phyloP scores from a whole-genome alignment of 192 early-diverging fungal species.

The Paraglomus brasilianum region DNA sequence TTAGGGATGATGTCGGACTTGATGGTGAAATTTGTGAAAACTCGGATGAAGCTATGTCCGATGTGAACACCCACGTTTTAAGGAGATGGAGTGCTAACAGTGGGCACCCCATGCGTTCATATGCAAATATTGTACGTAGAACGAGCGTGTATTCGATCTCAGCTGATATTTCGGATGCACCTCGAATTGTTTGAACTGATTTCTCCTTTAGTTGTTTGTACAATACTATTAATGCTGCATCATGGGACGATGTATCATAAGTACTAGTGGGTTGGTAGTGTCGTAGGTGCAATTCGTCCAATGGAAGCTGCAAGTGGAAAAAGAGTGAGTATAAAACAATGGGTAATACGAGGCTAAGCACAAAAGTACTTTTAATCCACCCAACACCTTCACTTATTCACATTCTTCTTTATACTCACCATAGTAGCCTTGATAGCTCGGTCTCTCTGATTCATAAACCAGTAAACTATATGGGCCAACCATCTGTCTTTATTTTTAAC shows the following conservation, averaged over 20 bases:
- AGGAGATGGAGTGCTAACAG: slow-evolving; percentile 73
- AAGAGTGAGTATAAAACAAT: slow-evolving; percentile 15
- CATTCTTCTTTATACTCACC: no score
- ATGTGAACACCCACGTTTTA: slow-evolving; percentile 40
- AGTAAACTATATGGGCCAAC: slow-evolving; percentile 54
- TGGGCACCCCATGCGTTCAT: slow-evolving; percentile 79
- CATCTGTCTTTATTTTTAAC: slow-evolving; percentile 64
- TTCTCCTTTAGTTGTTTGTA: slow-evolving; percentile 66
- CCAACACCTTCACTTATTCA: no score
- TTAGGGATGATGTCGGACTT: no score
- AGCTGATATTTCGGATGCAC: slow-evolving; percentile 47
- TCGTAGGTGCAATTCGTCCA: background rate
- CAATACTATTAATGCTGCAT: slow-evolving; percentile 71
- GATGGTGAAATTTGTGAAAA: slow-evolving; percentile 5
- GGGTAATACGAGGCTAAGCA: no score
- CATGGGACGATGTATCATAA: slow-evolving; percentile 34
- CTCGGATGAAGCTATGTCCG: slow-evolving; percentile 3
- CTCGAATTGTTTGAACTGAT: slow-evolving; percentile 44
- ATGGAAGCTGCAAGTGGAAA: background rate
- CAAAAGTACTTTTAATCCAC: no score
- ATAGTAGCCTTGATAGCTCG: slow-evolving; percentile 28
- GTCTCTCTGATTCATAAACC: slow-evolving; percentile 35
- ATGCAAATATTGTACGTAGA: slow-evolving; percentile 58
- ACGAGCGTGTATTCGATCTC: slow-evolving; percentile 62
- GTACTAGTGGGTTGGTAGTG: background rate